Conservation (phyloP, 352 stramenopile species). For the Pythium biforme region DNA sequence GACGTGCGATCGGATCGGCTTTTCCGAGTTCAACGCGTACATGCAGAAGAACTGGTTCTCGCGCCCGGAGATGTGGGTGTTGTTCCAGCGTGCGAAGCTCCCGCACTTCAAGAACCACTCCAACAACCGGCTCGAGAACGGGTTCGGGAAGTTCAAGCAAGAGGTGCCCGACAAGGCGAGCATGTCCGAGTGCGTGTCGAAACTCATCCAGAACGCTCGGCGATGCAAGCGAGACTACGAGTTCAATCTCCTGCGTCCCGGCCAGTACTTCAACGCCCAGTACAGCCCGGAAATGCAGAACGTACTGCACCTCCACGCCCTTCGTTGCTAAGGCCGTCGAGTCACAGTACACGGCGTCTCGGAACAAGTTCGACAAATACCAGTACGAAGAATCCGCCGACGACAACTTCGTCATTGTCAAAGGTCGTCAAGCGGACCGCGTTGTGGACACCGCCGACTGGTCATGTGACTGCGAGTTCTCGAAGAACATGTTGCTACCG, state of each 20-base stretch:
- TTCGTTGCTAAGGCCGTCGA: conserved; percentile 24
- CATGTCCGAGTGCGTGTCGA: conserved; percentile 12
- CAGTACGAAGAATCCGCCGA: conserved; percentile 2
- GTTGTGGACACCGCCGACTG: neutral
- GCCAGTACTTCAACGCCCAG: conserved; percentile 5
- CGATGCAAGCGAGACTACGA: conserved; percentile 10
- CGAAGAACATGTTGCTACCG: neutral
- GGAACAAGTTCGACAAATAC: conserved; percentile 13
- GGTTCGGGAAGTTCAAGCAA: conserved; percentile 33
- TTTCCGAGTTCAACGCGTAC: conserved; percentile 20
- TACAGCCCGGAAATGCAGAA: conserved; percentile 28
- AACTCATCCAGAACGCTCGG: conserved; percentile 5
- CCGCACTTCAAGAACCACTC: conserved; percentile 31
- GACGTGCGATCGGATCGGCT: conserved; percentile 2
- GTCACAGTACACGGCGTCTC: conserved; percentile 10
- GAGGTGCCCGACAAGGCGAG: neutral
- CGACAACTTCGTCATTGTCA: neutral
- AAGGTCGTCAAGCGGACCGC: neutral
- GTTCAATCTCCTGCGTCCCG: neutral
- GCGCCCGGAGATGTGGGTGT: conserved; percentile 25
- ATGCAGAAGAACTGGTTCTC: conserved; percentile 31
- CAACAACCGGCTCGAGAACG: conserved; percentile 32
- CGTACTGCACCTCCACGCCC: conserved; percentile 23
- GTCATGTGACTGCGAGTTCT: conserved; percentile 3
- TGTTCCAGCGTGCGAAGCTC: conserved; percentile 15